phyloP scores from a whole-genome alignment of 2,329 filamentous ascomycete genomes.

The Tolypocladium pustulatum region DNA sequence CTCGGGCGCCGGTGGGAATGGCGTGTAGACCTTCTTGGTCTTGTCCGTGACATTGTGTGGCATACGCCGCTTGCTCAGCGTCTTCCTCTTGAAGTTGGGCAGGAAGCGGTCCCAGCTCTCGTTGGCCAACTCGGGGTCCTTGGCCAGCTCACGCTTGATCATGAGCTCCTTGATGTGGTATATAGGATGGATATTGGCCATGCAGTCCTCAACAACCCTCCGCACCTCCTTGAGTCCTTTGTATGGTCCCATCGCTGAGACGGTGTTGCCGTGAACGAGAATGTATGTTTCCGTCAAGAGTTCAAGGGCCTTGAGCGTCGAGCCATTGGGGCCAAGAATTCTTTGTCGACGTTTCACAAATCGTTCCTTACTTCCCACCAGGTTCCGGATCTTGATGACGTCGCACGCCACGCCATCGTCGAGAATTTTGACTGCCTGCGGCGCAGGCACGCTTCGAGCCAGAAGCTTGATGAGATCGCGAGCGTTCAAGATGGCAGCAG shows the following conservation, averaged over 20 bases:
- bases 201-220: constrained; percentile 85
- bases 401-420: constrained; percentile 88
- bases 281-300: constrained; percentile 87
- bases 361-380: constrained; percentile 87
- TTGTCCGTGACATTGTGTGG: constrained; percentile 89
- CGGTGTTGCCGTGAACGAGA: constrained; percentile 92
- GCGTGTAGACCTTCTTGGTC: constrained; percentile 86
- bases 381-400: constrained; percentile 86
- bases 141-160: constrained; percentile 86
- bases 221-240: constrained; percentile 90
- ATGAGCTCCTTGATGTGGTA: constrained; percentile 70
- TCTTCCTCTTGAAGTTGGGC: constrained; percentile 93
- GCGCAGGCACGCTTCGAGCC: constrained; percentile 81
- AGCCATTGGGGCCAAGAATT: constrained; percentile 83
- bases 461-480: constrained; percentile 90
- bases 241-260: constrained; percentile 82
- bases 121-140: constrained; percentile 73
- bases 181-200: constrained; percentile 94
- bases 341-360: constrained; percentile 92
- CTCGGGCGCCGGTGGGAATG: constrained; percentile 92
- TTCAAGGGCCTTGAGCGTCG: constrained; percentile 88
- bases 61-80: constrained; percentile 69
- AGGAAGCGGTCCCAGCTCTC: constrained; percentile 96
- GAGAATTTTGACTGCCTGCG: constrained; percentile 87
- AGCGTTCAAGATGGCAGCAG: constrained; percentile 84